phyloP scores from a whole-genome alignment of 345 rosid genomes.

The Microcos paniculata region DNA sequence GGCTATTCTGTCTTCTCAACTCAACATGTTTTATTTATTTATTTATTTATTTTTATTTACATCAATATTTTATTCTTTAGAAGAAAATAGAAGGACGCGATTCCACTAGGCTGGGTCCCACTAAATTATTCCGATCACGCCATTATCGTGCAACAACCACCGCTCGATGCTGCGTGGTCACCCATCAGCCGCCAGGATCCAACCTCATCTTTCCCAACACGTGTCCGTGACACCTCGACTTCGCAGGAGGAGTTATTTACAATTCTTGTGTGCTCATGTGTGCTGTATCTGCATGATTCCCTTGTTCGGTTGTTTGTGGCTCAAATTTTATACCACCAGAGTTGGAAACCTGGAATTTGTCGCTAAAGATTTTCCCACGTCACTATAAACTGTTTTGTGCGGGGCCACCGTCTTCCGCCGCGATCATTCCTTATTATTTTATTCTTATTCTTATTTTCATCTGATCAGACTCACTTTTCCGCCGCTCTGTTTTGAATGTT shows the following conservation, averaged over 20 bases:
- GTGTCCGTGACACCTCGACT: background rate
- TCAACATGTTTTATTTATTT: too few relatives aligned
- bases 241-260: background rate
- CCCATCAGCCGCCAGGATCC: slow-evolving; percentile 2
- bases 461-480: background rate
- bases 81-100: too few relatives aligned
- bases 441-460: background rate
- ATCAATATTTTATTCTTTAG: too few relatives aligned
- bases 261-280: background rate
- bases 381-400: background rate
- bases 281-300: background rate
- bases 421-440: background rate
- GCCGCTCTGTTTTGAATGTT: background rate
- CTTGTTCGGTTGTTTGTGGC: slow-evolving; percentile 13
- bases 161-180: slow-evolving; percentile 11
- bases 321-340: background rate
- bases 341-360: background rate
- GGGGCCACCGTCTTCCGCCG: background rate
- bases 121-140: slow-evolving; percentile 9
- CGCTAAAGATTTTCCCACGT: slow-evolving; percentile 11
- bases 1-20: too few relatives aligned
- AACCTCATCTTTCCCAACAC: background rate
- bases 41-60: too few relatives aligned
- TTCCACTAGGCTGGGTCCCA: background rate
- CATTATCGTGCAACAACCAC: background rate